phyloP scores from a whole-genome alignment of 2,329 filamentous ascomycete genomes.

The Penicillium olsonii region DNA sequence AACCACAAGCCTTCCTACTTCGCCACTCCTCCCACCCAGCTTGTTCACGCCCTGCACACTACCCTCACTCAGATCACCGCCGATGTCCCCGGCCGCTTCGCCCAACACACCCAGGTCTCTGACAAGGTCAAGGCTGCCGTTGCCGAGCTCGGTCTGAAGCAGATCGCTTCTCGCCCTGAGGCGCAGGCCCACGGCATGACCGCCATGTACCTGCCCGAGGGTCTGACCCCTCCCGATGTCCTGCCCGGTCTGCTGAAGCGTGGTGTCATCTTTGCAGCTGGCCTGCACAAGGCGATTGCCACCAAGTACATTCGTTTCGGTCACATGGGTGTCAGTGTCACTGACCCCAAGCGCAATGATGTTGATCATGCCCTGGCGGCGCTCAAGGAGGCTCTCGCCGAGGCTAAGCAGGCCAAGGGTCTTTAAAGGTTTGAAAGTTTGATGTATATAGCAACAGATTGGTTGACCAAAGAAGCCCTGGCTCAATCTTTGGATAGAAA shows the following conservation, averaged over 20 bases:
- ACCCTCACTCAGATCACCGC: slow-evolving; percentile 81
- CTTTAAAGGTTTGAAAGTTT: slow-evolving; percentile 25
- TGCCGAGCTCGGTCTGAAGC: slow-evolving; percentile 77
- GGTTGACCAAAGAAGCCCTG: neutral
- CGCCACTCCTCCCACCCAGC: slow-evolving; percentile 90
- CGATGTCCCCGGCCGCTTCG: slow-evolving; percentile 78
- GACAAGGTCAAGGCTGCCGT: slow-evolving; percentile 85
- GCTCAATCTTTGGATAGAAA: neutral
- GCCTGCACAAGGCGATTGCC: slow-evolving; percentile 93
- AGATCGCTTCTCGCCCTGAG: slow-evolving; percentile 80
- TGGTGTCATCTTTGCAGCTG: slow-evolving; percentile 91
- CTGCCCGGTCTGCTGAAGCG: slow-evolving; percentile 82
- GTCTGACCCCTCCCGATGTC: slow-evolving; percentile 75
- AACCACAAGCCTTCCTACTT: slow-evolving; percentile 98
- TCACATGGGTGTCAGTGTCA: slow-evolving; percentile 95
- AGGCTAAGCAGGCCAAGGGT: slow-evolving; percentile 67
- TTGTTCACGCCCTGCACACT: slow-evolving; percentile 90
- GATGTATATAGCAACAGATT: slow-evolving; percentile 6
- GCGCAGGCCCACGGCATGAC: slow-evolving; percentile 98
- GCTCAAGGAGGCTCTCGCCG: slow-evolving; percentile 70
- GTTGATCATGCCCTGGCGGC: slow-evolving; percentile 81
- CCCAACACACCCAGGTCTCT: slow-evolving; percentile 74
- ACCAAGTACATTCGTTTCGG: slow-evolving; percentile 93
- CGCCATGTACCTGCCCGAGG: slow-evolving; percentile 90
- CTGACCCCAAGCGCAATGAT: slow-evolving; percentile 75